A percentile compares a stretch with the other conserved stretches of the same genome.
Conservation (phyloP, 2,329 filamentous ascomycete species). For the Meredithiella fracta region DNA sequence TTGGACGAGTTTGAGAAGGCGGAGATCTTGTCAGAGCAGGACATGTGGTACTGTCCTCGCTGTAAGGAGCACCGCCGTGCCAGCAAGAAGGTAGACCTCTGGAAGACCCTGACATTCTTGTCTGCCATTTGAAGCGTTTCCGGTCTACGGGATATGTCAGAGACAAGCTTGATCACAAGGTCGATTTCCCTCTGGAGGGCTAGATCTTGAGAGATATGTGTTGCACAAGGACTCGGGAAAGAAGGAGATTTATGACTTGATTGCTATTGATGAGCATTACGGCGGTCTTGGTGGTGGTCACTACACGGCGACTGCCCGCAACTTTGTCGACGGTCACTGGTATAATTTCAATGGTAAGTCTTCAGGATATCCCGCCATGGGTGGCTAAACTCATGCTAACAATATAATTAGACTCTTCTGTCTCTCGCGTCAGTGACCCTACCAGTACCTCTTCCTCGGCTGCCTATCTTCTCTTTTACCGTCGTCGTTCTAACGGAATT, state of each 20-base stretch:
- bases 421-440: conserved; percentile 43
- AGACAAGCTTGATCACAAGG: conserved; percentile 79
- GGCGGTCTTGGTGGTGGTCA: conserved; percentile 87
- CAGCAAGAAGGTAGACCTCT: conserved; percentile 91
- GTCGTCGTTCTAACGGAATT: conserved; percentile 48
- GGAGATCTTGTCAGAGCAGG: conserved; percentile 83
- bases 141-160: conserved; percentile 66
- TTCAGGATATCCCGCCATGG: not conserved
- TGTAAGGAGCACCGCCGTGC: conserved; percentile 89
- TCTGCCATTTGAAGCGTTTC: conserved; percentile 91
- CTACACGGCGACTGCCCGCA: conserved; percentile 88
- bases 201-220: conserved; percentile 69
- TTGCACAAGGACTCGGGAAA: conserved; percentile 68
- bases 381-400: not conserved
- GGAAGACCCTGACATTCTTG: conserved; percentile 93
- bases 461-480: conserved; percentile 92
- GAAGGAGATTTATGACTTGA: conserved; percentile 74
- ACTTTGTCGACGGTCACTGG: conserved; percentile 78
- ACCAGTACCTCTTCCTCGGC: conserved; percentile 51
- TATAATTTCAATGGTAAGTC: conserved; percentile 87
- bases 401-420: conserved; percentile 50
- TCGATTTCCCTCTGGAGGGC: conserved; percentile 81
- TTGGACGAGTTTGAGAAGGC: conserved; percentile 88
- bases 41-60: conserved; percentile 92
- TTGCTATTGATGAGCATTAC: conserved; percentile 91